Conservation (phyloP, 495 filamentous ascomycete species). For the Penicillium daleae region DNA sequence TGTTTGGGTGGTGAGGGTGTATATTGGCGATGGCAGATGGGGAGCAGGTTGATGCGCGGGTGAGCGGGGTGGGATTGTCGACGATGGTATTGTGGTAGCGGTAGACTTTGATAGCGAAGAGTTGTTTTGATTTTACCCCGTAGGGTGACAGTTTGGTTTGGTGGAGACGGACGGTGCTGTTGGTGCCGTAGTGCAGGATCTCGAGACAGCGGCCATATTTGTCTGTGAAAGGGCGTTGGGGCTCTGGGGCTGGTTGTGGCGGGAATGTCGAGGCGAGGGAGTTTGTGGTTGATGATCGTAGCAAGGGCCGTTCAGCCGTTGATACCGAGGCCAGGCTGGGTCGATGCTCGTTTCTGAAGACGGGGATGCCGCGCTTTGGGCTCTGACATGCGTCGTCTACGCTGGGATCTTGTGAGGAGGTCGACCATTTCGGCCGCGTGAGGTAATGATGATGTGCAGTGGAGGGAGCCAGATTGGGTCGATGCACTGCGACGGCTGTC, state of each 20-base stretch:
- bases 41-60: constrained; percentile 79
- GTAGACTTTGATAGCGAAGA: constrained; percentile 95
- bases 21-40: constrained; percentile 80
- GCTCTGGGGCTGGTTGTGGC: background rate
- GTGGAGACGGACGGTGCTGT: constrained; percentile 36
- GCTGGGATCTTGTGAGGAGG: background rate
- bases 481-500: constrained; percentile 17
- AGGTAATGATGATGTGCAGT: constrained; percentile 22
- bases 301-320: constrained; percentile 23
- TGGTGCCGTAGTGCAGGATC: constrained; percentile 38
- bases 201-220: constrained; percentile 35
- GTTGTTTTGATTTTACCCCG: constrained; percentile 47
- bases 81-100: constrained; percentile 82
- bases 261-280: constrained; percentile 1
- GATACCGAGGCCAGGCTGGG: constrained; percentile 18
- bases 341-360: constrained; percentile 9
- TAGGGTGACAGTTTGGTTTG: constrained; percentile 14
- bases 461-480: constrained; percentile 7
- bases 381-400: constrained; percentile 3
- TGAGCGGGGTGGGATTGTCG: constrained; percentile 80
- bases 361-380: constrained; percentile 11
- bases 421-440: constrained; percentile 14
- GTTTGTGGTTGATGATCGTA: constrained; percentile 4
- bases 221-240: constrained; percentile 21
- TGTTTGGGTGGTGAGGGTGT: constrained; percentile 77